Evolutionary conservation across 179 eudicot genomes (phyloP).

Genomic region (Carnegiea gigantea): DNA sequence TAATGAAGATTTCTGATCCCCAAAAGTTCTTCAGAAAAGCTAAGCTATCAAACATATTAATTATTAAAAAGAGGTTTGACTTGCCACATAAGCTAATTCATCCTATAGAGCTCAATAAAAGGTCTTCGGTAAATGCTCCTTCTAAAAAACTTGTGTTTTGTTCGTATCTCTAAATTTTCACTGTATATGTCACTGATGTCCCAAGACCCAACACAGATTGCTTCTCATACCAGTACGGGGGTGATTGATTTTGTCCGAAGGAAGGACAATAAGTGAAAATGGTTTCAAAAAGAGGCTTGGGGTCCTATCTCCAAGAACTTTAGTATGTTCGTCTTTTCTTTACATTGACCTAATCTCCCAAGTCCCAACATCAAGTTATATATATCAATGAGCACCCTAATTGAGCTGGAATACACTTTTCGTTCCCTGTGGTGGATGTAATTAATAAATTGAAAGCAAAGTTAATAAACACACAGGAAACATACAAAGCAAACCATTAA

Average conservation of each 20-base stretch:
- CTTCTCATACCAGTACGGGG: not conserved
- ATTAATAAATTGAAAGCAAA: not conserved
- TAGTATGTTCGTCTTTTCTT: not conserved
- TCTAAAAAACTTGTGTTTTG: not conserved
- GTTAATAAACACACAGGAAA: not conserved
- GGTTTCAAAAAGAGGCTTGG: not conserved
- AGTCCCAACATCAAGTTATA: not conserved
- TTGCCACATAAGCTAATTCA: not conserved
- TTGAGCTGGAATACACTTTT: not conserved
- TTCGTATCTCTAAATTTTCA: not conserved
- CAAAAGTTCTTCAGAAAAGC: not conserved
- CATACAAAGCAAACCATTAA: not conserved
- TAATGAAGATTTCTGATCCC: not conserved
- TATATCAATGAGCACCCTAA: not conserved
- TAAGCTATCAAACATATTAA: not conserved
- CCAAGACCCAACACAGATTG: not conserved
- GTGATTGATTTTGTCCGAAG: not conserved
- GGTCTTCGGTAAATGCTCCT: not conserved
- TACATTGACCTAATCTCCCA: not conserved
- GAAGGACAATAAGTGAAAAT: not conserved
- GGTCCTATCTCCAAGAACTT: not conserved
- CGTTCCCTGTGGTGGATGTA: not conserved
- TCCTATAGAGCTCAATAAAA: not conserved
- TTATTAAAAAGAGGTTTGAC: not conserved
- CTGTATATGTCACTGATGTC: not conserved